Percentiles rank a stretch among this genome's conserved stretches.
phyloP scores from a whole-genome alignment of 73 alveolate species.

The Effrenium voratum region DNA sequence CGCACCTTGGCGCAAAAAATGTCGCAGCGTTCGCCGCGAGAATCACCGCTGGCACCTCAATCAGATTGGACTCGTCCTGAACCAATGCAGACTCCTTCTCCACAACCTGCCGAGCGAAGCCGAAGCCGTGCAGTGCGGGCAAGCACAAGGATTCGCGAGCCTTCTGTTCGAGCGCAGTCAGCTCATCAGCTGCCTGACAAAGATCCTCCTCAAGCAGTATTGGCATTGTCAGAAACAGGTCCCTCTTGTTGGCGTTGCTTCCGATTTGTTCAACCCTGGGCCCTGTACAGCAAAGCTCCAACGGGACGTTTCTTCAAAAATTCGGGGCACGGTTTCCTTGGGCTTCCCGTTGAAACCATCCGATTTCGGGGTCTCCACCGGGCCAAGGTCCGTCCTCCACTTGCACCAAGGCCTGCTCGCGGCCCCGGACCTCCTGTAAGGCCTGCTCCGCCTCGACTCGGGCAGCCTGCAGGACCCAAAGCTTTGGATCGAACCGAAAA shows the following conservation, averaged over 20 bases:
- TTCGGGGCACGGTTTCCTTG: too few species aligned
- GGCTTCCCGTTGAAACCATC: too few species aligned
- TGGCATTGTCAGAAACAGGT: neutral
- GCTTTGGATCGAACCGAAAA: too few species aligned
- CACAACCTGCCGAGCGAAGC: constrained; percentile 12
- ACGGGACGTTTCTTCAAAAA: too few species aligned
- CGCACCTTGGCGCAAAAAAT: neutral
- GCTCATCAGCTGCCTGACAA: neutral
- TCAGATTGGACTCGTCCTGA: constrained; percentile 85
- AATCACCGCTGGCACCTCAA: constrained; percentile 19
- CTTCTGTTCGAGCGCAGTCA: constrained; percentile 39
- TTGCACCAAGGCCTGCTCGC: constrained; percentile 28
- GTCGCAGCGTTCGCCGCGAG: neutral
- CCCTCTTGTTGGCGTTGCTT: neutral
- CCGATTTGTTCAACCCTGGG: neutral
- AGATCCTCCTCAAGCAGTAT: constrained; percentile 24
- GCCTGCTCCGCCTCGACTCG: constrained; percentile 34
- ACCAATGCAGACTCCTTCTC: constrained; percentile 70
- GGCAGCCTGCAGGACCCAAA: constrained; percentile 25
- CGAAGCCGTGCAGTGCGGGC: too few species aligned
- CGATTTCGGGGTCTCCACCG: too few species aligned
- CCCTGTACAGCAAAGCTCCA: too few species aligned
- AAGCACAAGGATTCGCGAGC: too few species aligned
- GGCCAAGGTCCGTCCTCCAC: neutral
- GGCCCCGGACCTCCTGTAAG: constrained; percentile 23